Percentiles rank a stretch among this genome's conserved stretches.
Evolutionary conservation across 352 stramenopile genomes (phyloP).

Genomic region (Blastocystis sp.): DNA sequence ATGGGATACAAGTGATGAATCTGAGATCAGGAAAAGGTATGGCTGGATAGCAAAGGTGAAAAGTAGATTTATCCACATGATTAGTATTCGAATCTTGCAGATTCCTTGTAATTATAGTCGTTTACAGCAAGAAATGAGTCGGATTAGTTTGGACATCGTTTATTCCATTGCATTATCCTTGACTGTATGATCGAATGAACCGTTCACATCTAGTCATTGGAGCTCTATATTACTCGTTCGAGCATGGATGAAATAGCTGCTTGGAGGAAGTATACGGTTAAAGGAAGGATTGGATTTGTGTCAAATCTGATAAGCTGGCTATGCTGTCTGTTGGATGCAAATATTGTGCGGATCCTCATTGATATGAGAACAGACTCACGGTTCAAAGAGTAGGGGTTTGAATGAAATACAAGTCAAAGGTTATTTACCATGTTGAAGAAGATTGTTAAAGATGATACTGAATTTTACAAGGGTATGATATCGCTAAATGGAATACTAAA

Average conservation of each 20-base stretch:
- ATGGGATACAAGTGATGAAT: background rate
- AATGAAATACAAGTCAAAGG: background rate
- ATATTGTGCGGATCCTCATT: background rate
- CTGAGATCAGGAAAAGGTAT: background rate
- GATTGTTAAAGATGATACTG: background rate
- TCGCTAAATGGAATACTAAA: background rate
- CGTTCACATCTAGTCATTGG: background rate
- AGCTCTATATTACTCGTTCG: background rate
- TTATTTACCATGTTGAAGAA: background rate
- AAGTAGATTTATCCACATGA: background rate
- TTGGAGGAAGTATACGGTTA: background rate
- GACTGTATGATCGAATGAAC: background rate
- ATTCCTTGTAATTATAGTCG: background rate
- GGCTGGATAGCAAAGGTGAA: background rate
- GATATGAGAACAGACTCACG: background rate
- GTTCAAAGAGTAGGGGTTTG: background rate
- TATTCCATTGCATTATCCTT: background rate
- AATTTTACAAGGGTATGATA: constrained; percentile 1
- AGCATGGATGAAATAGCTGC: background rate
- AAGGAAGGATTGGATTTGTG: background rate
- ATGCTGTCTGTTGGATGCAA: background rate
- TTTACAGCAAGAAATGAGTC: background rate
- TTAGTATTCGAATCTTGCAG: background rate
- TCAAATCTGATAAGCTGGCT: background rate
- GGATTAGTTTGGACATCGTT: background rate